Conservation (phyloP, 73 alveolate genomes). For the Paraurostyla sp. region DNA sequence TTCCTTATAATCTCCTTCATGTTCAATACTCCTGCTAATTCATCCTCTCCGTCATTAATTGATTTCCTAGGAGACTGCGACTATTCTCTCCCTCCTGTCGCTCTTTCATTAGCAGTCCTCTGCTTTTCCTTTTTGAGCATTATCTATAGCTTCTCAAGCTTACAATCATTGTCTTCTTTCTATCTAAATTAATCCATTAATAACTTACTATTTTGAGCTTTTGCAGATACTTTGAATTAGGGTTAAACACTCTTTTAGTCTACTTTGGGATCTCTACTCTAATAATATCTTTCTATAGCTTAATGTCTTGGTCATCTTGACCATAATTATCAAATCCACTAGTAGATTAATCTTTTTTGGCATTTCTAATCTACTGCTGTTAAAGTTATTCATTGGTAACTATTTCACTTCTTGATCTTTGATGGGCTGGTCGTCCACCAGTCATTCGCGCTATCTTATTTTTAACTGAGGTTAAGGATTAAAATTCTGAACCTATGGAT, state of each 20-base stretch:
- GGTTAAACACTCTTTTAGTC: neutral
- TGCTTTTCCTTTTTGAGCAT: neutral
- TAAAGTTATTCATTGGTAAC: neutral
- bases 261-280: conserved; percentile 12
- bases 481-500: neutral
- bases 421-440: neutral
- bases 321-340: conserved; percentile 15
- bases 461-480: neutral
- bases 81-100: neutral
- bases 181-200: neutral
- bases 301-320: conserved; percentile 9
- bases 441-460: neutral
- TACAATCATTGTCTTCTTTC: conserved; percentile 29
- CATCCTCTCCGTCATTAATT: neutral
- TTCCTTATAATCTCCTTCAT: conserved; percentile 55
- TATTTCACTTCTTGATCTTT: neutral
- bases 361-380: neutral
- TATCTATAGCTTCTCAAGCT: conserved; percentile 17
- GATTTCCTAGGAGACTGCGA: neutral
- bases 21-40: neutral
- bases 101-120: neutral
- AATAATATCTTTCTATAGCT: conserved; percentile 9
- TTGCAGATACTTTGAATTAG: conserved; percentile 43
- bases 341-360: no score
- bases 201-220: neutral